Evolutionary conservation across 2,329 filamentous ascomycete genomes (phyloP), one percentile per base, ranked within the genome.

Genomic region (Neopestalotiopsis sp.): DNA sequence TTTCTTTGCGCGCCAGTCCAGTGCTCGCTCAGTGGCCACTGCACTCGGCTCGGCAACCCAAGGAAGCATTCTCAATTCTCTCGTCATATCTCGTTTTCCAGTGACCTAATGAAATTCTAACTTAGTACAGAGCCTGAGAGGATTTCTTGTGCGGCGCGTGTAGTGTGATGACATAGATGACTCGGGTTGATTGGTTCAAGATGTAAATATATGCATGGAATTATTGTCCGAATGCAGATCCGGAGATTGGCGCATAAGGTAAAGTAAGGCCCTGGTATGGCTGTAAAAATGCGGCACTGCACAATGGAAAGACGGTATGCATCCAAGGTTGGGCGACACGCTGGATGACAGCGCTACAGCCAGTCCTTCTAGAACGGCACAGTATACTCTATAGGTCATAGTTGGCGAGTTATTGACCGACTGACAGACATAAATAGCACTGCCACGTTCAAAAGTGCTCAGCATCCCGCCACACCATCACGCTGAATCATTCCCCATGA

Each of bases 171-270:
- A 53, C 45, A 53, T 53, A 9, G 17, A 17, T 53, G n/a, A 17
- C 45, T n/a, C 17, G 7, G 17, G 17, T 17, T 53, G 45, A 53
- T 53, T 53, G 45, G 45, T 17, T 17, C 45, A 7, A 53, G 45
- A 53, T 20, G n/a, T 20, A 53, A 28, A 53, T 53, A 17, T 53
- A 53, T 53, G 45, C 45, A 53, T 53, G 45, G 45, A 20, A 53
- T 53, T 53, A 53, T 53, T 53, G 45, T 53, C 45, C 45, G 45
- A 53, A 53, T 53, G 45, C 45, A 53, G 45, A 53, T 53, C 45
- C 45, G 45, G 45, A 53, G 45, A 53, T 53, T 53, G 45, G 45
- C 45, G 45, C 34, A 38, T 38, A 7, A 38, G 10, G 34, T 1
- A 6, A 38, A 38, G 34, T 38, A 10, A 38, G 10, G 34, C 34